Evolutionary conservation across 441 rosid species (phyloP), one percentile per base, ranked within the genome.

Genomic region (Populus hybrid): DNA sequence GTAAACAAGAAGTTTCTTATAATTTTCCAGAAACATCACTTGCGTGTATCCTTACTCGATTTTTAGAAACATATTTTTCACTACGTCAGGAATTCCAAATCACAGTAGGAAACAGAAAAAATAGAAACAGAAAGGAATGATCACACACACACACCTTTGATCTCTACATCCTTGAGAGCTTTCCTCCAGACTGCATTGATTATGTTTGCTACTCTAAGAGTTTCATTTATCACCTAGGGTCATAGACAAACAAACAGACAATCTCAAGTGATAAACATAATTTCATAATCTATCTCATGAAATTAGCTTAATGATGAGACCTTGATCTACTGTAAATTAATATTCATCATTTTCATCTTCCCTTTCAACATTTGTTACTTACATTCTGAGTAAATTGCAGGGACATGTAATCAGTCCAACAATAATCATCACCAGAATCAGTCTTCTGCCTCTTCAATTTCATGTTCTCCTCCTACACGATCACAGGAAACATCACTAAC

Each of bases 151-250:
- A 4, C 14, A 88, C 99, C 98, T 85, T 93, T 91, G 70, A 93
- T 84, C 81, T 92, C 87, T 8, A 92, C 87, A 76, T 95, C 96
- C 76, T 84, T 93, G 85, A 82, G 80, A 3, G 98, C 96, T 83
- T 91, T 95, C 76, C 98, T 81, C 98, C 94, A 93, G 74, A 95
- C 96, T 36, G 89, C 98, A 77, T 85, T 87, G 81, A 95, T 92
- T 40, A 95, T 87, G 82, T 92, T 95, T 75, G 97, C 97, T 89
- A 92, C 78, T 78, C 99, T 88, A 8, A 95, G 78, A 59, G 99
- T 92, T 78, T 95, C 99, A 70, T 89, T 93, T 78, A 95, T 93
- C 81, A 93, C 97, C 98, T 95, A 86, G 28, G 10, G 40, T 26
- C 38, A 81, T 23, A 30, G 30, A 40, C 0, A 28, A 8, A 16